A percentile compares a stretch with the other conserved stretches of the same genome.
phyloP scores from a whole-genome alignment of 2,329 filamentous ascomycete species.

The Botrytis fabae region DNA sequence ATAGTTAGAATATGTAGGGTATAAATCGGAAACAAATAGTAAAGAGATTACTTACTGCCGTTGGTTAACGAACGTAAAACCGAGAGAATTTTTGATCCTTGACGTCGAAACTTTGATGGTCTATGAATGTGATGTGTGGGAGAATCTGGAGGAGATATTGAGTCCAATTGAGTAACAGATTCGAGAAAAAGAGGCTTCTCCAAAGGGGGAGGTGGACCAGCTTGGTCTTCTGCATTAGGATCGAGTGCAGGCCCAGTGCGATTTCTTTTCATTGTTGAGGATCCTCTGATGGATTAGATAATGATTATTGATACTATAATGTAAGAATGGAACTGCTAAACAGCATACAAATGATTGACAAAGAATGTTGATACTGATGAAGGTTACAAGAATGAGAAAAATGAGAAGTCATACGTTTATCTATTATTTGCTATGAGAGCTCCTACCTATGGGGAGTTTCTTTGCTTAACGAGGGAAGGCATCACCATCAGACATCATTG shows the following conservation, averaged over 20 bases:
- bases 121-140: constrained; percentile 30
- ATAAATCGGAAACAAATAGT: background rate
- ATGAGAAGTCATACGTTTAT: background rate
- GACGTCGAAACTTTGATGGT: constrained; percentile 44
- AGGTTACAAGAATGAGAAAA: background rate
- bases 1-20: background rate
- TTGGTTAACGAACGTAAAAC: constrained; percentile 47
- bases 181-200: constrained; percentile 3
- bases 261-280: constrained; percentile 32
- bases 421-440: background rate
- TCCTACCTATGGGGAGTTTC: background rate
- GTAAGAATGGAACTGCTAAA: constrained; percentile 19
- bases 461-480: background rate
- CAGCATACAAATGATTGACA: constrained; percentile 16
- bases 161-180: background rate
- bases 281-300: background rate
- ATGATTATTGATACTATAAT: constrained; percentile 17
- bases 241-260: constrained; percentile 25
- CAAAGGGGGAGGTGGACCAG: background rate
- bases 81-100: constrained; percentile 47
- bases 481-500: background rate
- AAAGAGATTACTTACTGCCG: constrained; percentile 36
- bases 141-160: constrained; percentile 34
- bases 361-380: constrained; percentile 13
- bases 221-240: constrained; percentile 16